phyloP scores from a whole-genome alignment of 305 asterid species.

The Euphrasia arctica region DNA sequence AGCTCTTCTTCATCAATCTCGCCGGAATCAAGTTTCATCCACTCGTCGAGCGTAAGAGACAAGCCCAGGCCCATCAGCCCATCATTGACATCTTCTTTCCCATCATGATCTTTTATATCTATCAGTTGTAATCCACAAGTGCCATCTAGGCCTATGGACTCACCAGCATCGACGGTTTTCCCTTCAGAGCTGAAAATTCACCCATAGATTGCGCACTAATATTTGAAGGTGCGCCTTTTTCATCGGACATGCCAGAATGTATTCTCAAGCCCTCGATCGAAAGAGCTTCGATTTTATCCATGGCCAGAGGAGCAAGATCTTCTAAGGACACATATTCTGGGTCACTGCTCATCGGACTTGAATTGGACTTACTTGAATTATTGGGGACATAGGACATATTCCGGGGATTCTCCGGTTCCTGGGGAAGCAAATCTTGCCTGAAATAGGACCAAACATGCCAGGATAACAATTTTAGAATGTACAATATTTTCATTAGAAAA shows the following conservation, averaged over 20 bases:
- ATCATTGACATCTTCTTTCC: slow-evolving; percentile 42
- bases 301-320: slow-evolving; percentile 96
- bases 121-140: slow-evolving; percentile 79
- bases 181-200: slow-evolving; percentile 75
- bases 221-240: slow-evolving; percentile 59
- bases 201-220: slow-evolving; percentile 63
- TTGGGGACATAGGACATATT: slow-evolving; percentile 29
- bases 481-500: too few species aligned
- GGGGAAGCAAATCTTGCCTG: slow-evolving; percentile 56
- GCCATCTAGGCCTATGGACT: slow-evolving; percentile 79
- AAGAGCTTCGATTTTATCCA: slow-evolving; percentile 97
- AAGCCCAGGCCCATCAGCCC: slow-evolving; percentile 73
- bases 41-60: slow-evolving; percentile 87
- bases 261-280: slow-evolving; percentile 91
- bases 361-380: slow-evolving; percentile 35
- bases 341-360: slow-evolving; percentile 36
- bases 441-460: slow-evolving; percentile 19
- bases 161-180: slow-evolving; percentile 47
- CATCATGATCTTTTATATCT: slow-evolving; percentile 66
- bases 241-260: slow-evolving; percentile 83
- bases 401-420: slow-evolving; percentile 37
- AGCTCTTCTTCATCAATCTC: slow-evolving; percentile 78
- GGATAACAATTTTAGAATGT: neutral
- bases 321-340: slow-evolving; percentile 74
- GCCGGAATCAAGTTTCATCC: slow-evolving; percentile 98